Percentiles rank a stretch among this genome's conserved stretches.
Evolutionary conservation across 352 stramenopile species (phyloP).

Genomic region (Phytophthora brassicae): DNA sequence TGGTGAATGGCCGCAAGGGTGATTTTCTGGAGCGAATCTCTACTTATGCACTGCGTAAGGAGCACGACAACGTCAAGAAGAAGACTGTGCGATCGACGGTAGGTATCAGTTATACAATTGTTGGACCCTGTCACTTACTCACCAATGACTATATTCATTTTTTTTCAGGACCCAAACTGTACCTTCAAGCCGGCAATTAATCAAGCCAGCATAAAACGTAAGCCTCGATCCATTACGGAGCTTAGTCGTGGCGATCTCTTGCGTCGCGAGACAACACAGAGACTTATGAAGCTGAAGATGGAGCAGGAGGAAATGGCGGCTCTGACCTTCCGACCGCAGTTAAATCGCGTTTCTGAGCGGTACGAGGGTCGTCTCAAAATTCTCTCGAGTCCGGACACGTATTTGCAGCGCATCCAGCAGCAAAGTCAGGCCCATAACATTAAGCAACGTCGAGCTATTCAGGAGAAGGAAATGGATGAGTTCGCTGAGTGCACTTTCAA

Average conservation of each 20-base stretch:
- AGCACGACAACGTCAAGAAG: constrained; percentile 80
- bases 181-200: constrained; percentile 88
- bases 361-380: constrained; percentile 82
- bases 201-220: constrained; percentile 59
- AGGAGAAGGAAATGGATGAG: constrained; percentile 83
- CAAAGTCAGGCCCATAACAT: constrained; percentile 70
- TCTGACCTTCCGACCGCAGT: constrained; percentile 75
- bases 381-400: constrained; percentile 75
- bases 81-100: constrained; percentile 66
- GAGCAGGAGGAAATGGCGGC: constrained; percentile 85
- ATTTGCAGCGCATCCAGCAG: constrained; percentile 80
- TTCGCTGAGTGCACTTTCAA: constrained; percentile 88
- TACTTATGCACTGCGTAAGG: constrained; percentile 73
- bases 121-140: no score
- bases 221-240: constrained; percentile 71
- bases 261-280: constrained; percentile 72
- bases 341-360: constrained; percentile 68
- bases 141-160: neutral
- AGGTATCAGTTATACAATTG: constrained; percentile 4
- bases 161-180: constrained; percentile 69
- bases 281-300: constrained; percentile 87
- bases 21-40: constrained; percentile 83
- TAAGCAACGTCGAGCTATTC: constrained; percentile 71
- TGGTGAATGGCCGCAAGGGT: constrained; percentile 78
- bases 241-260: constrained; percentile 78